A percentile compares a stretch with the other conserved stretches of the same genome.
These are phyloP conservation scores for Draba incana DNA, from an alignment of 345 rosid species.

Conservation along the genomic window DNA sequence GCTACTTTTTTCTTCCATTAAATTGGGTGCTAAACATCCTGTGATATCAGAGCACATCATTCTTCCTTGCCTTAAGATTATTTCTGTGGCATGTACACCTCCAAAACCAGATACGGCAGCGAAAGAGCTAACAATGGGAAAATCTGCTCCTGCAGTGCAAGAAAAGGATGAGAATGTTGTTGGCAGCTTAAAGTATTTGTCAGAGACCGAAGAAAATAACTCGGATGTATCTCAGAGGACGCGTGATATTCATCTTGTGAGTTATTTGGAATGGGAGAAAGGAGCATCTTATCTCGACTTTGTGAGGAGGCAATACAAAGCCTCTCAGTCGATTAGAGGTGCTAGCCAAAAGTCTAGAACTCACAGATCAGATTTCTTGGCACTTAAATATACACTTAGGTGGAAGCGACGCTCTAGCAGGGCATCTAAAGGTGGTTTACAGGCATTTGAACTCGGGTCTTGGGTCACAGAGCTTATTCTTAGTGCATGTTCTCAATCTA, in stretches of 20 bases:
- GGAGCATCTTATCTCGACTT: conserved; percentile 98
- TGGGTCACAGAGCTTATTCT: conserved; percentile 97
- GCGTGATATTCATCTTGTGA: conserved; percentile 80
- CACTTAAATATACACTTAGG: conserved; percentile 86
- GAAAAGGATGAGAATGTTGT: conserved; percentile 66
- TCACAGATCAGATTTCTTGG: conserved; percentile 79
- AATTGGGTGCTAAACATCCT: conserved; percentile 98
- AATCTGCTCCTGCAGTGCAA: conserved; percentile 54
- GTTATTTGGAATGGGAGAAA: conserved; percentile 96
- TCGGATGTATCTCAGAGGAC: conserved; percentile 66
- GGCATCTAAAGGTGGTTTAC: conserved; percentile 64
- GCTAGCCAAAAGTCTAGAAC: conserved; percentile 69
- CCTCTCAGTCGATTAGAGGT: conserved; percentile 72
- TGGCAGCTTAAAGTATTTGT: conserved; percentile 46
- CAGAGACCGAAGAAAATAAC: conserved; percentile 66
- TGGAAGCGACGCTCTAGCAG: conserved; percentile 78
- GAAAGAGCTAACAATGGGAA: conserved; percentile 65
- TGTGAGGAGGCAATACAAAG: conserved; percentile 97
- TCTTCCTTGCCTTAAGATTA: conserved; percentile 95
- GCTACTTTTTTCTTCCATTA: conserved; percentile 89
- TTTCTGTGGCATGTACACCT: conserved; percentile 96
- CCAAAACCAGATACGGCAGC: conserved; percentile 91
- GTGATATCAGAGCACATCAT: conserved; percentile 95
- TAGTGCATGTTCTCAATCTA: conserved; percentile 98
- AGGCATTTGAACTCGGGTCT: conserved; percentile 88